phyloP scores from a whole-genome alignment of 176 grass and related monocot species.

The Phragmites australis region DNA sequence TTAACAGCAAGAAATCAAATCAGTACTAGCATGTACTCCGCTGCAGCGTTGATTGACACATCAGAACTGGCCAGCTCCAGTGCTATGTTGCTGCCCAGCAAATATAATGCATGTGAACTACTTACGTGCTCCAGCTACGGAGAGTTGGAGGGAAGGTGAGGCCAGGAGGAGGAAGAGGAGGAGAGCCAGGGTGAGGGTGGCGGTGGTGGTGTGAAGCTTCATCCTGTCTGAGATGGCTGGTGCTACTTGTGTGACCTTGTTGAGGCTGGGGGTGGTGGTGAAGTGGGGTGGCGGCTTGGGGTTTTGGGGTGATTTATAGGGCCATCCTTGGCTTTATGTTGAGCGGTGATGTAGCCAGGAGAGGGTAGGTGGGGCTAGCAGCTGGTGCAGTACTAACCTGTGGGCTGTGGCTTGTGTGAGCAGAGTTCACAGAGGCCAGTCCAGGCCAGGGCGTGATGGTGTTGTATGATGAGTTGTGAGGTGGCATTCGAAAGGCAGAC shows the following conservation, averaged over 20 bases:
- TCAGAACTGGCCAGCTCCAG: neutral
- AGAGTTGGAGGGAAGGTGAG: slow-evolving; percentile 32
- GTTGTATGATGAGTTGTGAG: slow-evolving; percentile 38
- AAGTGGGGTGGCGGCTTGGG: neutral
- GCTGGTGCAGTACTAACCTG: neutral
- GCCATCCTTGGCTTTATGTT: neutral
- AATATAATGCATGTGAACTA: neutral
- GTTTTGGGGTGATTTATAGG: slow-evolving; percentile 52
- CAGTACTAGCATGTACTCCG: too few relatives aligned
- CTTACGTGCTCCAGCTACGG: slow-evolving; percentile 68
- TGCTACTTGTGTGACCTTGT: neutral
- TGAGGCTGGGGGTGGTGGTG: neutral
- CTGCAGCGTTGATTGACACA: too few relatives aligned
- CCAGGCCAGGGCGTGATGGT: neutral
- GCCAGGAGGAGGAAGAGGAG: slow-evolving; percentile 55
- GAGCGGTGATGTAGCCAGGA: neutral
- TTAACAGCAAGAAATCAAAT: neutral
- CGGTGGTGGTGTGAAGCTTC: slow-evolving; percentile 36
- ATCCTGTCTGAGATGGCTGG: slow-evolving; percentile 28
- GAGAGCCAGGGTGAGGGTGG: slow-evolving; percentile 23
- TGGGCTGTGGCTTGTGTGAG: neutral
- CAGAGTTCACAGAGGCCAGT: neutral
- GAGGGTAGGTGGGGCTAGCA: slow-evolving; percentile 18
- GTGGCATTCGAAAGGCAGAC: slow-evolving; percentile 36
- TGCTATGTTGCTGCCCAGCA: neutral